Evolutionary conservation across 371 early-diverging fungal genomes (phyloP).

Genomic region (Thermomucor indicae-seudaticae): DNA sequence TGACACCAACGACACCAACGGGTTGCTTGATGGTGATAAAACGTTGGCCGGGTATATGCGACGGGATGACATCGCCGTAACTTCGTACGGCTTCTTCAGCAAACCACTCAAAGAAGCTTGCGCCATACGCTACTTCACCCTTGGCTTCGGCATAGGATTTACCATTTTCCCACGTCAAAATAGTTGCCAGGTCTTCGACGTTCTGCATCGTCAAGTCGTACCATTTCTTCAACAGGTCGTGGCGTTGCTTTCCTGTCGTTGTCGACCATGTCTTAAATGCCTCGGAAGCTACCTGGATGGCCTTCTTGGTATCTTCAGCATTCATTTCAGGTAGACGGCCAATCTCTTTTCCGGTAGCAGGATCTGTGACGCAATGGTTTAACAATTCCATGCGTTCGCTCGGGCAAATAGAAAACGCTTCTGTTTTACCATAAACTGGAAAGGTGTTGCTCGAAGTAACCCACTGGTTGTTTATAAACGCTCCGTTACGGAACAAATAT

Average conservation of each 20-base stretch:
- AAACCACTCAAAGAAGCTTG: constrained; percentile 82
- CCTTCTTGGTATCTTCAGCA: constrained; percentile 52
- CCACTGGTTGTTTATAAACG: constrained; percentile 59
- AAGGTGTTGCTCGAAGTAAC: constrained; percentile 37
- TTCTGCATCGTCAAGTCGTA: constrained; percentile 64
- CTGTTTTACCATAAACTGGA: constrained; percentile 41
- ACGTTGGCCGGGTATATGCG: constrained; percentile 51
- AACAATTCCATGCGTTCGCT: not conserved
- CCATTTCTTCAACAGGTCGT: constrained; percentile 65
- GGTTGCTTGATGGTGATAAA: constrained; percentile 77
- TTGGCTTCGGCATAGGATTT: constrained; percentile 54
- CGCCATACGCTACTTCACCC: constrained; percentile 81
- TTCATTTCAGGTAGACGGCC: constrained; percentile 67
- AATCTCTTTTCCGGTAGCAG: constrained; percentile 64
- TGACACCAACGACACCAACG: constrained; percentile 79
- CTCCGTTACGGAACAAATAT: constrained; percentile 43
- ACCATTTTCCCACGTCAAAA: constrained; percentile 78
- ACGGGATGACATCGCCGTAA: constrained; percentile 81
- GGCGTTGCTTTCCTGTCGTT: constrained; percentile 61
- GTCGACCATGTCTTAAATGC: constrained; percentile 64
- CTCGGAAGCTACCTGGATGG: constrained; percentile 55
- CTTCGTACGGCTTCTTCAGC: constrained; percentile 80
- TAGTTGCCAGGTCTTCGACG: constrained; percentile 70
- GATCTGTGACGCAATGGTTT: constrained; percentile 39
- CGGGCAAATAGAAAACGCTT: not conserved